Conservation (phyloP, 2,329 filamentous ascomycete species). For the Colletotrichum australisinense region DNA sequence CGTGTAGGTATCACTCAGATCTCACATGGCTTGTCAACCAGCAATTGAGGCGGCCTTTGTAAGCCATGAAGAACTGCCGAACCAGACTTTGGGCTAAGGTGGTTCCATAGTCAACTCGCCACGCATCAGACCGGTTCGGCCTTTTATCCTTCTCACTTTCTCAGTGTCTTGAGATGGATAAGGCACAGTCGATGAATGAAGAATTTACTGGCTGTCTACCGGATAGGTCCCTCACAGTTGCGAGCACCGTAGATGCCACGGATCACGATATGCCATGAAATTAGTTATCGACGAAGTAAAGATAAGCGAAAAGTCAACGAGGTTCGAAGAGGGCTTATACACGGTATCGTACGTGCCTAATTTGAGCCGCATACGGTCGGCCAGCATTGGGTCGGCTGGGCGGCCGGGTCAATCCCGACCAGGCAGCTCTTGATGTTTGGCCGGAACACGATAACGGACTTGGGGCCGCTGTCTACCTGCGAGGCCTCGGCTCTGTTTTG, state of each 20-base stretch:
- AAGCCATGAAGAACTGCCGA: constrained; percentile 1
- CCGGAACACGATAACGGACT: not conserved
- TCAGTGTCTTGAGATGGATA: too few species aligned
- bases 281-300: too few species aligned
- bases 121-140: not conserved
- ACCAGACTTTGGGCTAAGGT: not conserved
- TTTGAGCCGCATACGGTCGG: not conserved
- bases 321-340: too few species aligned
- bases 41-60: too few species aligned
- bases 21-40: too few species aligned
- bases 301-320: too few species aligned
- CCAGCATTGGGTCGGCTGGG: not conserved
- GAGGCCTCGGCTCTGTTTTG: constrained; percentile 39
- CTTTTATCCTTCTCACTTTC: not conserved
- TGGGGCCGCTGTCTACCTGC: not conserved
- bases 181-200: too few species aligned
- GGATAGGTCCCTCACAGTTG: too few species aligned
- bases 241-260: too few species aligned
- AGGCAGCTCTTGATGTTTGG: constrained; percentile 38
- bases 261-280: not conserved
- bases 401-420: constrained; percentile 39
- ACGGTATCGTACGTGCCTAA: not conserved
- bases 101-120: not conserved
- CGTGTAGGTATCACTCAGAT: too few species aligned
- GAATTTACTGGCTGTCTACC: too few species aligned